phyloP scores from a whole-genome alignment of 2,329 filamentous ascomycete genomes.

The Cryphonectria carpinicola region DNA sequence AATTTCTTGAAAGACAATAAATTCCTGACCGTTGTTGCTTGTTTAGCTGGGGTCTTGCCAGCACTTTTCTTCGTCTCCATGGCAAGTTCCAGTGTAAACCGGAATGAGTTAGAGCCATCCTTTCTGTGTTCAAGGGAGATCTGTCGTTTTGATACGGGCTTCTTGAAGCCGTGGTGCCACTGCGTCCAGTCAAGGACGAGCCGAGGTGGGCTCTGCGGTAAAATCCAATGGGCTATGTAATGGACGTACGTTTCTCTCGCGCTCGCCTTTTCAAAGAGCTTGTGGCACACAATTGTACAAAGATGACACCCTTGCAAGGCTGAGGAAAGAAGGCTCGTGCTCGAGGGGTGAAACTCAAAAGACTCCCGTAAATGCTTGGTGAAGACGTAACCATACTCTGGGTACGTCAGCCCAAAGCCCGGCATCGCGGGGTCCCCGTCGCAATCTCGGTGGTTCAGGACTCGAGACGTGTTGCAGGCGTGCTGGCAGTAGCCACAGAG shows the following conservation, averaged over 20 bases:
- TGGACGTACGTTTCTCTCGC: no score
- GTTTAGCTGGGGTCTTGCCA: no score
- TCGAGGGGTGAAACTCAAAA: slow-evolving; percentile 1
- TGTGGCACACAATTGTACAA: not conserved
- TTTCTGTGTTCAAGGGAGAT: not conserved
- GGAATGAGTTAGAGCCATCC: not conserved
- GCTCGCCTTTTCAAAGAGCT: no score
- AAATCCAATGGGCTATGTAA: no score
- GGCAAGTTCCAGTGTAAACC: no score
- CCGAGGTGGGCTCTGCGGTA: not conserved
- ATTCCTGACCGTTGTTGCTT: no score
- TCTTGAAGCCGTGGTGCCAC: not conserved
- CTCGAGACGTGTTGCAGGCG: not conserved
- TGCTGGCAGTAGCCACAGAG: not conserved
- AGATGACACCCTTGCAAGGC: not conserved
- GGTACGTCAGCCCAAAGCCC: not conserved
- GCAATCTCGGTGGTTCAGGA: not conserved
- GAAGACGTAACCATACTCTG: not conserved
- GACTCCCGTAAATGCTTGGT: not conserved
- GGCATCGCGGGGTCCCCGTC: not conserved
- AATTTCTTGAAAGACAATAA: not conserved
- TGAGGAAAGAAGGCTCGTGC: not conserved
- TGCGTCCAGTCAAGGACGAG: not conserved
- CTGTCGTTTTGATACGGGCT: not conserved
- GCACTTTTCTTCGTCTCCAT: no score